Evolutionary conservation across 495 filamentous ascomycete genomes (phyloP), one percentile per base, ranked within the genome.

Genomic region (Talaromyces adpressus): DNA sequence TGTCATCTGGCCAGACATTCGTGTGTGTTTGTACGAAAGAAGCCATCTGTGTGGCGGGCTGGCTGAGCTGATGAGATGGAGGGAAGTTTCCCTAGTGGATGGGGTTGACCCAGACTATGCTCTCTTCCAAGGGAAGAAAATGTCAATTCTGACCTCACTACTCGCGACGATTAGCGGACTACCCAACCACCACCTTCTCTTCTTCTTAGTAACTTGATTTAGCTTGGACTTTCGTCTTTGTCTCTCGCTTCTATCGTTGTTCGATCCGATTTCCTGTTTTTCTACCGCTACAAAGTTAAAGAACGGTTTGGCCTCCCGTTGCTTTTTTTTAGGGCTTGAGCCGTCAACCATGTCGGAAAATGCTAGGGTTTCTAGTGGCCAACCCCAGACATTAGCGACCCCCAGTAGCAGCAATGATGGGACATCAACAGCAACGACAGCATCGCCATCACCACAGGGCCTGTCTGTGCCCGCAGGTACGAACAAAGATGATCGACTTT

Each of bases 361-460:
- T n/a, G 91, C 89, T 63, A 87, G 78, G 47, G 84, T 70, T 54
- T 97, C 91, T 29, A 89, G 70, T 2, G 88, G 81, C 80, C 25
- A 75, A 74, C 29, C 49, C 36, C 64, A 66, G 14, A 78, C 75
- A 27, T 56, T 56, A 49, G 45, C 45, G 52, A 20, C 56, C 8
- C 36, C n/a, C n/a, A 25, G 12, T 16, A 58, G 12, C 27, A 58
- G 29, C 74, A 45, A 71, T 59, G 80, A 85, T 63, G 69, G 74
- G 14, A 74, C 74, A 7, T 69, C 71, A 86, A 87, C 68, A 83
- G 71, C 72, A 79, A 67, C 56, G 87, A 85, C 75, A 76, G 64
- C 23, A 69, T 78, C 56, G 57, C 59, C 22, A 63, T 85, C 53
- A 81, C 74, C 7, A 57, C 64, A 1, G 87, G 22, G 22, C 52